phyloP scores from a whole-genome alignment of 805 yeast species.

The Pichia phayaonensis region DNA sequence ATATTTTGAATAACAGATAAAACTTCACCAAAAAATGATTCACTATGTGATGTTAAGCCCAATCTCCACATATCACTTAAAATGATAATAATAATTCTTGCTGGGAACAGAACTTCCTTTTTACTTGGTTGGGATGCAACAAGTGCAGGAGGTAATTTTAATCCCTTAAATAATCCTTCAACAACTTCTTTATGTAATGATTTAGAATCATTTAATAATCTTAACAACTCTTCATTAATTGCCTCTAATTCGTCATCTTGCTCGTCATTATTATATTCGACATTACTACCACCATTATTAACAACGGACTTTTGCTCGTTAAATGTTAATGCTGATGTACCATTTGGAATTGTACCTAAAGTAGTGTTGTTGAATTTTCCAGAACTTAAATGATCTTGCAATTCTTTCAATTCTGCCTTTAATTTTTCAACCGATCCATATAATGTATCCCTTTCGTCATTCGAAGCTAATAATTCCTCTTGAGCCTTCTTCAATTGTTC shows the following conservation, averaged over 20 bases:
- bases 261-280: constrained; percentile 2
- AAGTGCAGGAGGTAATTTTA: constrained; percentile 80
- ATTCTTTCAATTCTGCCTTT: constrained; percentile 32
- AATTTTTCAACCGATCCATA: constrained; percentile 52
- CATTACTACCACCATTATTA: not conserved
- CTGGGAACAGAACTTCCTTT: constrained; percentile 92
- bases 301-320: constrained; percentile 6
- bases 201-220: constrained; percentile 61
- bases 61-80: constrained; percentile 97
- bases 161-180: constrained; percentile 75
- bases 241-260: constrained; percentile 52
- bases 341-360: constrained; percentile 8
- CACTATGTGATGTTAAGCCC: constrained; percentile 88
- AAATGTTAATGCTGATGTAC: constrained; percentile 10
- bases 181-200: constrained; percentile 75
- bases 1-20: constrained; percentile 79
- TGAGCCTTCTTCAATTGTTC: constrained; percentile 57
- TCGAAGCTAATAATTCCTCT: constrained; percentile 48
- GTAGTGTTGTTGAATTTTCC: constrained; percentile 14
- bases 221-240: constrained; percentile 68
- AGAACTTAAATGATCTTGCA: constrained; percentile 25
- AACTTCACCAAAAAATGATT: constrained; percentile 83
- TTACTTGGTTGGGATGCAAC: constrained; percentile 76
- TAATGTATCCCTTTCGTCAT: constrained; percentile 58
- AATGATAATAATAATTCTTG: constrained; percentile 86